Percentiles rank a stretch among this genome's conserved stretches.
Evolutionary conservation across 768 basidiomycete species (phyloP).

Genomic region (Cyathus striatus): DNA sequence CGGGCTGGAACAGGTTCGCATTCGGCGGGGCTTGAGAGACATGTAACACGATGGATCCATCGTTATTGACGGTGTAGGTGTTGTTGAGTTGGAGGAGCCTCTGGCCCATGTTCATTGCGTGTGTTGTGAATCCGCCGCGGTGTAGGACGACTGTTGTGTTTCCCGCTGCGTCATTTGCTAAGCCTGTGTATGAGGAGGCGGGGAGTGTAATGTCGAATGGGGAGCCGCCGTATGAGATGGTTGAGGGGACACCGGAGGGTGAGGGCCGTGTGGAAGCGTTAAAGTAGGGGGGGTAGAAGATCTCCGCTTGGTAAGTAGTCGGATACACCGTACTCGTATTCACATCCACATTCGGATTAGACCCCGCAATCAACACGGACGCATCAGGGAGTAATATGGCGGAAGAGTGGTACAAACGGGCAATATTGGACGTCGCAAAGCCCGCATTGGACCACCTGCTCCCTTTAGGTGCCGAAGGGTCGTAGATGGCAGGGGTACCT

Average conservation of each 20-base stretch:
- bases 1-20: constrained; percentile 83
- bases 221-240: constrained; percentile 76
- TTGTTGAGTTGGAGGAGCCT: no score
- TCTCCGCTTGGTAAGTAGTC: constrained; percentile 77
- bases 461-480: constrained; percentile 68
- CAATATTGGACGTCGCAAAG: constrained; percentile 56
- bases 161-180: no score
- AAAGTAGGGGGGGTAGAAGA: constrained; percentile 93
- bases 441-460: constrained; percentile 70
- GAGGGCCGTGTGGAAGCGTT: constrained; percentile 60
- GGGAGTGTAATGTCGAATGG: constrained; percentile 74
- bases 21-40: no score
- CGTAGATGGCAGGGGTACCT: constrained; percentile 76
- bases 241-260: constrained; percentile 66
- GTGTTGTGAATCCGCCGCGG: no score
- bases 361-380: constrained; percentile 84
- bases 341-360: constrained; percentile 89
- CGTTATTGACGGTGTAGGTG: no score
- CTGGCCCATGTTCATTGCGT: no score
- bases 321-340: constrained; percentile 57
- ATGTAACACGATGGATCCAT: no score
- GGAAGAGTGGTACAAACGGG: constrained; percentile 88
- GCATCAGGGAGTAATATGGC: constrained; percentile 88
- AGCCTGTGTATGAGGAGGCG: constrained; percentile 59
- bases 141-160: no score